Conservation (phyloP, 2,329 filamentous ascomycete genomes). For the Verticillium tricorpus region DNA sequence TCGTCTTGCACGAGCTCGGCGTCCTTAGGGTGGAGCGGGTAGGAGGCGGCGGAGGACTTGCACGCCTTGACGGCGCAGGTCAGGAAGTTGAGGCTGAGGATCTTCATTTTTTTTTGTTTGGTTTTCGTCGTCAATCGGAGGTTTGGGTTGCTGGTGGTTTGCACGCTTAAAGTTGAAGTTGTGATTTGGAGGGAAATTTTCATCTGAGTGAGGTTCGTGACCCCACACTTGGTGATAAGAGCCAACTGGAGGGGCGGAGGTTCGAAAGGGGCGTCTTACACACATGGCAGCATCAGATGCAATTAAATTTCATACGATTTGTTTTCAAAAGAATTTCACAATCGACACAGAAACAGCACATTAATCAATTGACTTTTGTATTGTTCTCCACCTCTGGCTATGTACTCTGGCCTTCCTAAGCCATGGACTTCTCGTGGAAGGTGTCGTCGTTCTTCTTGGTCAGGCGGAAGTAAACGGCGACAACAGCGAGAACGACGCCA, state of each 20-base stretch:
- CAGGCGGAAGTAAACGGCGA: conserved; percentile 40
- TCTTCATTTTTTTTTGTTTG: conserved; percentile 64
- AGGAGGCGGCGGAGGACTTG: conserved; percentile 74
- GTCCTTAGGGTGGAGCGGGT: conserved; percentile 88
- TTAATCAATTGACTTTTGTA: conserved; percentile 3
- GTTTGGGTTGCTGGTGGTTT: conserved; percentile 5
- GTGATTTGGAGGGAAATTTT: background rate
- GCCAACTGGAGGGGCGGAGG: conserved; percentile 1
- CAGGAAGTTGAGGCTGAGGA: conserved; percentile 93
- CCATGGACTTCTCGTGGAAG: conserved; percentile 40
- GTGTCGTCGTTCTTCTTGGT: conserved; percentile 25
- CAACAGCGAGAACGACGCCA: conserved; percentile 39
- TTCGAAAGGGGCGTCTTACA: background rate
- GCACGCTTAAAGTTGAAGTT: background rate
- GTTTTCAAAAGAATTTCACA: background rate
- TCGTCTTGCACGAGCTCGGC: conserved; percentile 85
- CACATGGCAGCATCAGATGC: background rate
- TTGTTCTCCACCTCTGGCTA: background rate
- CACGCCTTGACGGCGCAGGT: conserved; percentile 95
- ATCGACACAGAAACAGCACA: background rate
- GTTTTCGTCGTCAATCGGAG: background rate
- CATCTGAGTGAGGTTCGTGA: background rate
- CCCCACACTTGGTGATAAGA: background rate
- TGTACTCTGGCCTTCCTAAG: conserved; percentile 18
- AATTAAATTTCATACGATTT: background rate